Evolutionary conservation across 148 eudicot genomes (phyloP), one percentile per base, ranked within the genome.

Genomic region (Camellia lanceoleosa): DNA sequence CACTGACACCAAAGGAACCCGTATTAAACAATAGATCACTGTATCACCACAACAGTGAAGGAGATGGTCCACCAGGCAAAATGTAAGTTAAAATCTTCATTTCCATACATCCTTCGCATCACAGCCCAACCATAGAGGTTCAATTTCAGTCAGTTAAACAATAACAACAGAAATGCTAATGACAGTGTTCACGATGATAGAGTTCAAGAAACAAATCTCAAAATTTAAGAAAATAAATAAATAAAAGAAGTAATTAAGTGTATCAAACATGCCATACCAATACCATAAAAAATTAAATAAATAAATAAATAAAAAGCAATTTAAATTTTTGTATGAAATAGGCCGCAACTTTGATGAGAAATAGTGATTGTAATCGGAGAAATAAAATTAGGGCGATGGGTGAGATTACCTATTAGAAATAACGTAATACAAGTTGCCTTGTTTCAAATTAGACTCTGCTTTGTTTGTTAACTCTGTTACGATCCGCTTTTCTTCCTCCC

Each of bases 381-480:
- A 51, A 14, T 2, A 11, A 61, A 61, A 60, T 47, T 18, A 13
- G 71, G 52, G 0, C 6, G 30, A 30, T 41, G 5, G 30, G 2
- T 49, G 1, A 3, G 41, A 52, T 20, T 68, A 95, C 98, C 92
- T 74, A 60, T 70, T 78, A 49, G 98, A 93, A 49, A 95, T 55
- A 59, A 89, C 85, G 68, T 80, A 95, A 71, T 90, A 95, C 79
- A 89, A 81, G 78, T 90, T 75, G 68, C 97, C 98, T 83, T 92
- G 88, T 67, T 84, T 80, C 80, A 87, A 80, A 85, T 86, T 88
- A 52, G 91, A 78, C 80, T 92, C 97, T 1, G 96, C 93, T 80
- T 86, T 71, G 58, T 81, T 76, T 13, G 70, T 84, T 80, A 95
- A 83, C 73, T 89, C 89, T 47, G 81, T 72, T 8, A 93, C 71